Evolutionary conservation across 2,329 filamentous ascomycete genomes (phyloP).

Genomic region (Verticillium klebahnii): DNA sequence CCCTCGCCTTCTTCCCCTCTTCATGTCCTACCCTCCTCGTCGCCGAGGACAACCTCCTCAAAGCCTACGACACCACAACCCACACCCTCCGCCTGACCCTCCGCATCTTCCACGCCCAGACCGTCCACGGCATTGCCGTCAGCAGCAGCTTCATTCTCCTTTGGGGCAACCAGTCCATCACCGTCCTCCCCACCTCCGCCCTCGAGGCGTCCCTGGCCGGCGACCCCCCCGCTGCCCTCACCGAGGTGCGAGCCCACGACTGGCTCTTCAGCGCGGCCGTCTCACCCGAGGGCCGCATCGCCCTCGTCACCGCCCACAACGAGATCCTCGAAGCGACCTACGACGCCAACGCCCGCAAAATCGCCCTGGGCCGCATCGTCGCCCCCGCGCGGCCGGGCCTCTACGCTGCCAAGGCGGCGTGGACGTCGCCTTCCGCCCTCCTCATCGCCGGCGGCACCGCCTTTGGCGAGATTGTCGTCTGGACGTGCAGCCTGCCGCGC

Average conservation of each 20-base stretch:
- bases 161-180: conserved; percentile 68
- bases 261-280: conserved; percentile 46
- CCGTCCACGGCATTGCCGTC: conserved; percentile 68
- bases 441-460: conserved; percentile 86
- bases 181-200: conserved; percentile 28
- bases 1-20: conserved; percentile 46
- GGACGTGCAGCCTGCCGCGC: conserved; percentile 58
- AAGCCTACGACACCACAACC: conserved; percentile 41
- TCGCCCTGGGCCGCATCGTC: conserved; percentile 44
- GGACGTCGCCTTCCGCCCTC: conserved; percentile 44
- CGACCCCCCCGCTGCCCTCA: conserved; percentile 32
- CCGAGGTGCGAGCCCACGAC: conserved; percentile 76
- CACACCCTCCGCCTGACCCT: conserved; percentile 34
- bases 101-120: conserved; percentile 60
- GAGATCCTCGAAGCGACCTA: conserved; percentile 55
- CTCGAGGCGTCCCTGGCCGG: conserved; percentile 18
- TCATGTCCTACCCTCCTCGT: conserved; percentile 37
- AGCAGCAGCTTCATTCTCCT: conserved; percentile 41
- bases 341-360: conserved; percentile 18
- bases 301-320: conserved; percentile 83
- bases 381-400: conserved; percentile 77
- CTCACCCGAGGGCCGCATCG: conserved; percentile 34
- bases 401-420: conserved; percentile 74
- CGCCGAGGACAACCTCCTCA: conserved; percentile 56
- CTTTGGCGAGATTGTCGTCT: conserved; percentile 89